A percentile compares a stretch with the other conserved stretches of the same genome.
These are phyloP conservation scores for Peniophora sp. DNA, from an alignment of 1,284 basidiomycete species.

Conservation along the genomic window DNA sequence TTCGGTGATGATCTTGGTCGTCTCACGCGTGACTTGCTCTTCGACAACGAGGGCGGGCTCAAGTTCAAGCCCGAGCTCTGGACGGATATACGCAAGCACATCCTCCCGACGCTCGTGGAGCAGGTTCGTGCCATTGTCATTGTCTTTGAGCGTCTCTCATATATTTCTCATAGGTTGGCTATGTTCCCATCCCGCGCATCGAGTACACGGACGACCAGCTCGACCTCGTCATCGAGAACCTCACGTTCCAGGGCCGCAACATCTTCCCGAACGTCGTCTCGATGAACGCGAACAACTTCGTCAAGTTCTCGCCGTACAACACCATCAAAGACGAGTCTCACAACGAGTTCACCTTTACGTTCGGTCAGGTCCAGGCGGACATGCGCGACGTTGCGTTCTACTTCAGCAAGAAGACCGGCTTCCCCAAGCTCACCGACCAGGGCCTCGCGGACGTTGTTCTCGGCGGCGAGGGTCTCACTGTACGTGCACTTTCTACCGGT, in stretches of 20 bases:
- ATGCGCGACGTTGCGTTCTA: constrained; percentile 90
- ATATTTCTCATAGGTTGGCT: constrained; percentile 52
- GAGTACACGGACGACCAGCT: constrained; percentile 86
- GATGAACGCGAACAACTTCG: constrained; percentile 76
- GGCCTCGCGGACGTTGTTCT: constrained; percentile 89
- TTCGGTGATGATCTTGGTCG: constrained; percentile 82
- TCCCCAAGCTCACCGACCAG: constrained; percentile 80
- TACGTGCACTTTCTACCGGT: constrained; percentile 13
- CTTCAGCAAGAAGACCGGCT: constrained; percentile 71
- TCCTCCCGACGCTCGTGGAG: constrained; percentile 75
- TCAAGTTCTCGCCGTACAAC: constrained; percentile 78
- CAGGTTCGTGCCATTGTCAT: constrained; percentile 29
- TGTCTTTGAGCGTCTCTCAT: not conserved
- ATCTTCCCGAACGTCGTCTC: constrained; percentile 77
- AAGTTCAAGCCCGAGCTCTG: constrained; percentile 88
- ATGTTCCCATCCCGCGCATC: constrained; percentile 86
- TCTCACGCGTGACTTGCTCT: constrained; percentile 76
- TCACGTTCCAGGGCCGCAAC: constrained; percentile 81
- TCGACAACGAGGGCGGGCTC: constrained; percentile 72
- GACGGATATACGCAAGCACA: constrained; percentile 78
- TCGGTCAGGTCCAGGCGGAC: constrained; percentile 90
- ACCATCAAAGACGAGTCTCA: constrained; percentile 48
- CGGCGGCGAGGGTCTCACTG: constrained; percentile 71
- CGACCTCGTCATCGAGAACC: constrained; percentile 90
- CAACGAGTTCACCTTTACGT: constrained; percentile 66